Conservation (phyloP, 192 early-diverging fungal genomes). For the Chytriomyces sp. region DNA sequence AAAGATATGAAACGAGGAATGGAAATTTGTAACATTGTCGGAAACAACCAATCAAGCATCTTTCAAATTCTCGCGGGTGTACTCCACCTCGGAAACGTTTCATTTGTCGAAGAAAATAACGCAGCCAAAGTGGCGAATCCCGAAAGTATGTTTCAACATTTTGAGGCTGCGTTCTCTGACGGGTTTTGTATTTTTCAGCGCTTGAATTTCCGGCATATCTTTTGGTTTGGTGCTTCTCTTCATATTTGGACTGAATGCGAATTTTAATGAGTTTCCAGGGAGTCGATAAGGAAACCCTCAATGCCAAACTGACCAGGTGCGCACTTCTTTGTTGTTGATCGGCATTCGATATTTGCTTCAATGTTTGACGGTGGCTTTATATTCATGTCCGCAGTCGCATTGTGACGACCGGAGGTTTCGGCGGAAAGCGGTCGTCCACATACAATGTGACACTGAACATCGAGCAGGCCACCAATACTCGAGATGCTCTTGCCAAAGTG, state of each 20-base stretch:
- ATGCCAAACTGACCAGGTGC: conserved; percentile 51
- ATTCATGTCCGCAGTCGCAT: conserved; percentile 36
- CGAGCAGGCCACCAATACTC: conserved; percentile 84
- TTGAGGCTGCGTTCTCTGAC: neutral
- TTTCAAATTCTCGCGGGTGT: conserved; percentile 92
- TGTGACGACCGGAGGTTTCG: conserved; percentile 60
- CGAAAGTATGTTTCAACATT: conserved; percentile 29
- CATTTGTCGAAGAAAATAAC: conserved; percentile 81
- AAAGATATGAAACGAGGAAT: conserved; percentile 89
- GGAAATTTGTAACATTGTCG: conserved; percentile 84
- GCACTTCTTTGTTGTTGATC: neutral
- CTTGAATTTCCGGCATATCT: conserved; percentile 65
- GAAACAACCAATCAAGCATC: conserved; percentile 82
- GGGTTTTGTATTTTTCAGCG: conserved; percentile 20
- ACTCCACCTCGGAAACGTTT: conserved; percentile 94
- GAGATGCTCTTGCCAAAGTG: conserved; percentile 93
- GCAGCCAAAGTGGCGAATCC: conserved; percentile 59
- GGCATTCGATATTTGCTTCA: neutral
- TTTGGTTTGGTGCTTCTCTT: conserved; percentile 32
- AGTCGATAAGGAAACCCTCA: conserved; percentile 43
- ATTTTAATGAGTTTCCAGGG: conserved; percentile 41
- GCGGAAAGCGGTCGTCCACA: conserved; percentile 50
- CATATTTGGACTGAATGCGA: neutral
- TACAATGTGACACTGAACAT: conserved; percentile 87
- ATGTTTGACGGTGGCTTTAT: neutral